phyloP scores from a whole-genome alignment of 2,329 filamentous ascomycete species.

The Xylariaceae sp. region DNA sequence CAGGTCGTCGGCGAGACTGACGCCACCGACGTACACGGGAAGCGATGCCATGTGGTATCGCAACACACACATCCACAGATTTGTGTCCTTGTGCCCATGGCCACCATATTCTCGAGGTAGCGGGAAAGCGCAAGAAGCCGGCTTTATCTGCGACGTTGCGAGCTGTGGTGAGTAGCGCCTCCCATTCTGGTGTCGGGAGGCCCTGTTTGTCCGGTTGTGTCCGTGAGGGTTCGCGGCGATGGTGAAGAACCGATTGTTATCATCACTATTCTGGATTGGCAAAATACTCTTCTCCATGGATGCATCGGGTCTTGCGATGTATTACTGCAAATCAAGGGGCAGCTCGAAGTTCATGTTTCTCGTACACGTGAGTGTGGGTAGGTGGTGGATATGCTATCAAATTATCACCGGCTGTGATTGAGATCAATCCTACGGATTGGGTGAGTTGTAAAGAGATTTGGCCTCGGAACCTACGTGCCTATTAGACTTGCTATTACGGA shows the following conservation, averaged over 20 bases:
- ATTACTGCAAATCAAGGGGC: constrained; percentile 19
- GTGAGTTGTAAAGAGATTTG: too few relatives aligned
- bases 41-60: constrained; percentile 56
- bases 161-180: constrained; percentile 48
- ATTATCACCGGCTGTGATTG: too few relatives aligned
- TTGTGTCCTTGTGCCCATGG: constrained; percentile 42
- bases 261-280: constrained; percentile 50
- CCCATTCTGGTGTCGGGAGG: constrained; percentile 56
- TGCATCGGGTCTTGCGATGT: constrained; percentile 50
- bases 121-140: constrained; percentile 57
- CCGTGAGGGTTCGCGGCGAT: constrained; percentile 57
- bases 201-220: constrained; percentile 58
- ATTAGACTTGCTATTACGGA: too few relatives aligned
- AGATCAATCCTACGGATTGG: too few relatives aligned
- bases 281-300: constrained; percentile 51
- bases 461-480: too few relatives aligned
- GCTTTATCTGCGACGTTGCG: constrained; percentile 52
- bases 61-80: constrained; percentile 61
- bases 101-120: constrained; percentile 44
- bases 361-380: too few relatives aligned
- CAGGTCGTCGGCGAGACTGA: constrained; percentile 60
- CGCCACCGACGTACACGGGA: constrained; percentile 40
- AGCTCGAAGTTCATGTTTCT: constrained; percentile 22
- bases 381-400: too few relatives aligned
- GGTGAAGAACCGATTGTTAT: constrained; percentile 63